Evolutionary conservation across 345 rosid species (phyloP), one percentile per base, ranked within the genome.

Genomic region (Streptanthus diversifolius): DNA sequence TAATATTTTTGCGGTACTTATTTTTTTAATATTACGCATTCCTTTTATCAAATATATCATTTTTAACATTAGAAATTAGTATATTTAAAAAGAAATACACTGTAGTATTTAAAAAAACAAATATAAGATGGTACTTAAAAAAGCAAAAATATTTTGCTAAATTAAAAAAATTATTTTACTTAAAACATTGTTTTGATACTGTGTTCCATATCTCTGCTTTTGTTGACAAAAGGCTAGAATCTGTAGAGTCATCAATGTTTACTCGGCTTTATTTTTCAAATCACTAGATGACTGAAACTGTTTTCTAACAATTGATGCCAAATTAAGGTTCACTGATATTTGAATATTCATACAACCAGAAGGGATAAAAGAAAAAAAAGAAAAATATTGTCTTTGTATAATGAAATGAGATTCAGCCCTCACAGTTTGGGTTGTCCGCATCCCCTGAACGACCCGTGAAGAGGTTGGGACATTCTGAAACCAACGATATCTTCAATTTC

Each of bases 401-500:
- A 24, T 32, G 44, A 43, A 13, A 21, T 14, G 70, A 44, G 71
- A 25, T 63, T 76, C 27, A 36, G 36, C 35, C 37, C 51, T 77
- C 72, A 83, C 75, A 87, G 75, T 77, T 82, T 84, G 76, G 73
- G 63, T 37, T 81, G 84, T 54, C 80, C 84, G 59, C 83, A 73
- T 24, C 89, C 96, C 63, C 91, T 87, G 71, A 89, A 87, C 33
- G 97, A 91, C 35, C 89, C 88, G 49, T 91, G 87, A 59, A 91
- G 98, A 58, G 97, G 82, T 25, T 77, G 91, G 1, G 95, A 87
- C 67, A 89, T 89, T 75, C 85, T 86, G 81, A 93, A 93, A 72
- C 86, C 64, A 67, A 85, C 85, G 62, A 89, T 81, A 60, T 89
- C 91, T 15, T 85, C 79, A 27, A 89, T 86, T 44, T 79, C 75